Conservation (phyloP, 306 rosid species). For the Pyrus bretschneideri region DNA sequence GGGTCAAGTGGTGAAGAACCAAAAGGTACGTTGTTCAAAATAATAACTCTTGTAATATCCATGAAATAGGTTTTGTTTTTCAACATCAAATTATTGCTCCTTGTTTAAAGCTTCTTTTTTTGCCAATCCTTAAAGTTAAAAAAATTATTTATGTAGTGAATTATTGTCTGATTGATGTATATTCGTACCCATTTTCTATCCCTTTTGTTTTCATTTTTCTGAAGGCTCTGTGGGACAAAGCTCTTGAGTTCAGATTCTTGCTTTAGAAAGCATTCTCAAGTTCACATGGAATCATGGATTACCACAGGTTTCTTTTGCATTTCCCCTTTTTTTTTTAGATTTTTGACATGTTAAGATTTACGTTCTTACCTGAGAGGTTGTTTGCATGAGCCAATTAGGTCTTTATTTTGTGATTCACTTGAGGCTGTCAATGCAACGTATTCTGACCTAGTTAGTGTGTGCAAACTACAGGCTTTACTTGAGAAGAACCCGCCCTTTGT, state of each 20-base stretch:
- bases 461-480: conserved; percentile 41
- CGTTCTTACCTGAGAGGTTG: conserved; percentile 13
- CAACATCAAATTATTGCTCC: too few relatives aligned
- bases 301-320: conserved; percentile 46
- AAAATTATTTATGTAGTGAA: background rate
- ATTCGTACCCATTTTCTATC: background rate
- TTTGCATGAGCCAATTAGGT: conserved; percentile 60
- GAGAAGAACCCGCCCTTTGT: too few relatives aligned
- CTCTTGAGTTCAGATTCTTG: conserved; percentile 76
- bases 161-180: background rate
- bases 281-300: conserved; percentile 56
- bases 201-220: conserved; percentile 5
- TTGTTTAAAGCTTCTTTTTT: too few relatives aligned
- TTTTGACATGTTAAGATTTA: conserved; percentile 2
- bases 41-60: too few relatives aligned
- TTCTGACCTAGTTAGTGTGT: conserved; percentile 42
- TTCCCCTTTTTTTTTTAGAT: background rate
- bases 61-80: background rate
- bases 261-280: conserved; percentile 74
- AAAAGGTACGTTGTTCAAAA: too few relatives aligned
- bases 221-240: conserved; percentile 84
- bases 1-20: too few relatives aligned
- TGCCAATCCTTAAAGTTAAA: background rate
- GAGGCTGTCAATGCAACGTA: conserved; percentile 53
- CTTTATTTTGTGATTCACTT: conserved; percentile 50